These are phyloP conservation scores for Paramyrothecium roridum DNA, from an alignment of 2,329 filamentous ascomycete genomes.

Conservation along the genomic window DNA sequence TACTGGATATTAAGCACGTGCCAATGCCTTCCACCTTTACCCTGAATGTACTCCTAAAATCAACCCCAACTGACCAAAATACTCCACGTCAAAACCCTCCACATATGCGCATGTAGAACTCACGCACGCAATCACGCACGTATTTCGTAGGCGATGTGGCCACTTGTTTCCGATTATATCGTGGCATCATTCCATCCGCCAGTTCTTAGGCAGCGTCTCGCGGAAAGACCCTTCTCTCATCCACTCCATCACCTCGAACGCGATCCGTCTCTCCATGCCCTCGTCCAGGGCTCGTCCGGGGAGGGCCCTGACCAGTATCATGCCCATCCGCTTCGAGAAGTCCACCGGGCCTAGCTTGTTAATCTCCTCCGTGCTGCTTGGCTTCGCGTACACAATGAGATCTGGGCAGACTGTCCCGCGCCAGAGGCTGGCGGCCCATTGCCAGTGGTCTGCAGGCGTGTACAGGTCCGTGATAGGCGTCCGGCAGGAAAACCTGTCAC, in stretches of 20 bases:
- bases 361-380: conserved; percentile 30
- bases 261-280: conserved; percentile 68
- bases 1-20: too few species aligned
- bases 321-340: conserved; percentile 44
- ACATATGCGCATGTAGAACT: not conserved
- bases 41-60: not conserved
- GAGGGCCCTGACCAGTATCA: conserved; percentile 53
- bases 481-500: conserved; percentile 70
- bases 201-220: conserved; percentile 17
- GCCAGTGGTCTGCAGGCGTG: conserved; percentile 86
- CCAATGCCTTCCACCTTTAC: too few species aligned
- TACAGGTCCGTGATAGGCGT: conserved; percentile 77
- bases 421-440: conserved; percentile 96
- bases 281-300: conserved; percentile 53
- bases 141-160: too few species aligned
- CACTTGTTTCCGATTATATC: too few species aligned
- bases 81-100: not conserved
- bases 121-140: too few species aligned
- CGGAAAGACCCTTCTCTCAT: conserved; percentile 48
- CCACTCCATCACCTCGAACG: conserved; percentile 88
- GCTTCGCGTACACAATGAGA: conserved; percentile 66
- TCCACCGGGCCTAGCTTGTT: conserved; percentile 49
- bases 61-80: too few species aligned
- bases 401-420: conserved; percentile 81
- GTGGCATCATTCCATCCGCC: conserved; percentile 11